Conservation (phyloP, 345 rosid genomes). For the Microcos paniculata region DNA sequence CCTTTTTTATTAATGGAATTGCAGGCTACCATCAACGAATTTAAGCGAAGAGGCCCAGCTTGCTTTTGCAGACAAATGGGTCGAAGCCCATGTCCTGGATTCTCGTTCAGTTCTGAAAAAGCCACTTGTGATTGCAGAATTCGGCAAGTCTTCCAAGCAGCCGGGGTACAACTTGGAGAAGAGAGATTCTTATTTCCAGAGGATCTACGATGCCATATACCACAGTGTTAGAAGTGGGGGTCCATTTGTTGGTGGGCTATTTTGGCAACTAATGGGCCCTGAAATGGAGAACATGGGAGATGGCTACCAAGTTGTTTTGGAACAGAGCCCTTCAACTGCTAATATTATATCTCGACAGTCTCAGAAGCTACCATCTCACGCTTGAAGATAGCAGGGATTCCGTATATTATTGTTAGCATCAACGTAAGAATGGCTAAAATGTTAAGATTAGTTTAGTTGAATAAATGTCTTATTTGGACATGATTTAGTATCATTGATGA, state of each 20-base stretch:
- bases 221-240: conserved; percentile 42
- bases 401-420: not conserved
- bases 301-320: conserved; percentile 61
- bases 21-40: conserved; percentile 46
- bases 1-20: not conserved
- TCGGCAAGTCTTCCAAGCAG: conserved; percentile 54
- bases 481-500: not conserved
- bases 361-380: conserved; percentile 33
- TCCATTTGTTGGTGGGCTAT: conserved; percentile 58
- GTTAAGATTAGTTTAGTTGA: not conserved
- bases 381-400: not conserved
- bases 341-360: conserved; percentile 55
- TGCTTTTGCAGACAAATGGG: conserved; percentile 51
- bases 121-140: conserved; percentile 60
- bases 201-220: conserved; percentile 46
- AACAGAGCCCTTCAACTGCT: conserved; percentile 60
- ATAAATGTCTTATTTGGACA: not conserved
- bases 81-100: conserved; percentile 49
- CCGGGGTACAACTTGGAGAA: conserved; percentile 43
- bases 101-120: conserved; percentile 40
- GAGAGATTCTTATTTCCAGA: conserved; percentile 49
- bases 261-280: conserved; percentile 62
- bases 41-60: conserved; percentile 37
- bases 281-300: conserved; percentile 47
- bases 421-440: not conserved